Evolutionary conservation across 108 stramenopile genomes (phyloP).

Genomic region (Craspedostauros australis): DNA sequence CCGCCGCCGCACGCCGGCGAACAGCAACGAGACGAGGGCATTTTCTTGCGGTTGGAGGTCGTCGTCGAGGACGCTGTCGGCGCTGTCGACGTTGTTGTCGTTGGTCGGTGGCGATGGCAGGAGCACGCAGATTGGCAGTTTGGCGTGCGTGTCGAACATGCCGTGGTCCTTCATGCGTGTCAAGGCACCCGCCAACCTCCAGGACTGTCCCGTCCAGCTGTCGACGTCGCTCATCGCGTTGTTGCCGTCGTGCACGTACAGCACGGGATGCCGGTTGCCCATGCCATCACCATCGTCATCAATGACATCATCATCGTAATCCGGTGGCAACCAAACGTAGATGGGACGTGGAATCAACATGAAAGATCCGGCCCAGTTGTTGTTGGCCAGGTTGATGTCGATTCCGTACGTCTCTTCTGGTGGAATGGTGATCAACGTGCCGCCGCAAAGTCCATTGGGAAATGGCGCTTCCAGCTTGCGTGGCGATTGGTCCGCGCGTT

Average conservation of each 20-base stretch:
- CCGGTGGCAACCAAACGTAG: constrained; percentile 60
- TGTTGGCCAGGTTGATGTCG: constrained; percentile 27
- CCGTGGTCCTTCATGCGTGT: constrained; percentile 37
- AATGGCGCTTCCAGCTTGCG: constrained; percentile 37
- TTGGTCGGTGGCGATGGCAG: too few relatives aligned
- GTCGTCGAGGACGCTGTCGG: too few relatives aligned
- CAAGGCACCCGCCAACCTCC: constrained; percentile 64
- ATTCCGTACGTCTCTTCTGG: constrained; percentile 32
- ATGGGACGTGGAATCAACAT: constrained; percentile 45
- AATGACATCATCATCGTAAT: too few relatives aligned
- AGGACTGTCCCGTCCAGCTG: constrained; percentile 68
- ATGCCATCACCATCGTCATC: constrained; percentile 6
- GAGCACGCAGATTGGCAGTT: constrained; percentile 27
- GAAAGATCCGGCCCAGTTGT: constrained; percentile 20
- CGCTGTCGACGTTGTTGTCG: too few relatives aligned
- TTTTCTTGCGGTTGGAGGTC: neutral
- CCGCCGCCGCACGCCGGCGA: constrained; percentile 29
- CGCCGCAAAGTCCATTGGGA: constrained; percentile 52
- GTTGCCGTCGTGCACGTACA: constrained; percentile 71
- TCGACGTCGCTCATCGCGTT: constrained; percentile 38
- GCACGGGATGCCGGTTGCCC: constrained; percentile 26
- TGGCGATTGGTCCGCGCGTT: neutral
- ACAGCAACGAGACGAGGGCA: too few relatives aligned
- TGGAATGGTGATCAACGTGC: constrained; percentile 30
- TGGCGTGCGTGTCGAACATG: neutral